Evolutionary conservation across 2,329 filamentous ascomycete species (phyloP).

Genomic region (Capronia americana): DNA sequence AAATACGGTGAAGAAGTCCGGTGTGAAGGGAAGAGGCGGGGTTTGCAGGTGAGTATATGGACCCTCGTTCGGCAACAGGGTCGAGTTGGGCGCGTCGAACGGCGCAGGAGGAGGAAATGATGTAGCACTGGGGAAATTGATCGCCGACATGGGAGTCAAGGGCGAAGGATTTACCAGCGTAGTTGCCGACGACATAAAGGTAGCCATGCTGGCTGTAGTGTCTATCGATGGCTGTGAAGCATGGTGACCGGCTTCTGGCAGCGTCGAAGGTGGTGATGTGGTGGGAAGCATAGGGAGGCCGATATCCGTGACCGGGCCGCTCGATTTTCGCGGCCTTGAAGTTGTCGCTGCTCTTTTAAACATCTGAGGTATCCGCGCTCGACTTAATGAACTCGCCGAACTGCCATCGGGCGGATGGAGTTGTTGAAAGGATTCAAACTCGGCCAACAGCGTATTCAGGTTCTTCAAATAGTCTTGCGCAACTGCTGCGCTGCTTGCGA

Average conservation of each 20-base stretch:
- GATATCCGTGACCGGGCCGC: slow-evolving; percentile 62
- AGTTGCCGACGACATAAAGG: slow-evolving; percentile 47
- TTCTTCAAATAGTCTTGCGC: slow-evolving; percentile 85
- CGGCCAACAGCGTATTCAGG: slow-evolving; percentile 80
- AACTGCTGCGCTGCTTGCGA: slow-evolving; percentile 67
- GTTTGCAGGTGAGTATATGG: slow-evolving; percentile 82
- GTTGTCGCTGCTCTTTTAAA: slow-evolving; percentile 72
- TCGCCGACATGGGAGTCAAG: slow-evolving; percentile 47
- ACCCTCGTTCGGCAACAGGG: slow-evolving; percentile 38
- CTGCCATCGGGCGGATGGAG: slow-evolving; percentile 79
- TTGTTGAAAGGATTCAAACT: slow-evolving; percentile 93
- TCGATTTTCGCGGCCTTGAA: slow-evolving; percentile 53
- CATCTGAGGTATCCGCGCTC: slow-evolving; percentile 82
- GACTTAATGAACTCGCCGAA: slow-evolving; percentile 71
- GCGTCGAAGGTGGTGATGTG: slow-evolving; percentile 31
- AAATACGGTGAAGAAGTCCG: slow-evolving; percentile 96
- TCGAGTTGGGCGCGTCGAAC: slow-evolving; percentile 38
- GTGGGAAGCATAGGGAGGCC: slow-evolving; percentile 56
- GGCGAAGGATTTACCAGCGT: slow-evolving; percentile 35
- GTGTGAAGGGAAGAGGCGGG: slow-evolving; percentile 91
- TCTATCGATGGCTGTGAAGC: slow-evolving; percentile 44
- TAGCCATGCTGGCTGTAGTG: slow-evolving; percentile 53
- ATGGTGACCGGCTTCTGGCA: slow-evolving; percentile 35
- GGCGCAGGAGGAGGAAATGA: slow-evolving; percentile 65
- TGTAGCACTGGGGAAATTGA: slow-evolving; percentile 45